A percentile compares a stretch with the other conserved stretches of the same genome.
phyloP scores from a whole-genome alignment of 1,284 basidiomycete species.

The Ustilago bromivora region DNA sequence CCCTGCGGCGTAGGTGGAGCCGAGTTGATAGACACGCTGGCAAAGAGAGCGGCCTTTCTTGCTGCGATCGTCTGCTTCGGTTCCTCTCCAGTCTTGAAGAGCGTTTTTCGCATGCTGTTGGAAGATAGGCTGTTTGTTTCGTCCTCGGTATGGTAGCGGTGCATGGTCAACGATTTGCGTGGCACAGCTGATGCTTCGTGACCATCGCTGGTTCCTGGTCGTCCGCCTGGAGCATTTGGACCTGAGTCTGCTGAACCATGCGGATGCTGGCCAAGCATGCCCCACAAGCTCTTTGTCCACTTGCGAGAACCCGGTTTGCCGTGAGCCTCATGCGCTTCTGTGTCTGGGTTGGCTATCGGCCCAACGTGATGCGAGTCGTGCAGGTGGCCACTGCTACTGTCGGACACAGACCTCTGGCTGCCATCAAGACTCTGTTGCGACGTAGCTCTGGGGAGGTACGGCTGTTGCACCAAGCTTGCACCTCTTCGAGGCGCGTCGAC shows the following conservation, averaged over 20 bases:
- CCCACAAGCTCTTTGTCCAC: constrained; percentile 55
- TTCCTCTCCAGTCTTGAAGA: constrained; percentile 39
- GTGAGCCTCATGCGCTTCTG: constrained; percentile 8
- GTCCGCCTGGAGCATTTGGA: neutral
- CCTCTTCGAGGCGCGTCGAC: constrained; percentile 35
- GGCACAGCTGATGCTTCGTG: constrained; percentile 13
- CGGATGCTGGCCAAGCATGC: constrained; percentile 35
- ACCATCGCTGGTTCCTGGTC: constrained; percentile 27
- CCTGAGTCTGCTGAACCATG: constrained; percentile 16
- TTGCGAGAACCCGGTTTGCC: constrained; percentile 23
- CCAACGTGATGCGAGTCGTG: constrained; percentile 2
- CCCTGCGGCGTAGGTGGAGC: constrained; percentile 28
- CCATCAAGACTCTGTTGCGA: constrained; percentile 28
- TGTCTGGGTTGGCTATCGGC: neutral
- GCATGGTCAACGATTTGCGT: constrained; percentile 31
- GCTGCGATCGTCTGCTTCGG: constrained; percentile 37
- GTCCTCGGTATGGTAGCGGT: constrained; percentile 38
- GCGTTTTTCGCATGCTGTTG: constrained; percentile 10
- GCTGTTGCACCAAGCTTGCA: constrained; percentile 29
- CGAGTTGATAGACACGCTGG: constrained; percentile 23
- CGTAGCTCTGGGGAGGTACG: constrained; percentile 14
- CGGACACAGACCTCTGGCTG: constrained; percentile 19
- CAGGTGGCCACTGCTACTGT: constrained; percentile 13
- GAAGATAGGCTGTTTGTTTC: constrained; percentile 18
- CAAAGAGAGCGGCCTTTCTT: constrained; percentile 40